A percentile compares a stretch with the other conserved stretches of the same genome.
Evolutionary conservation across 768 basidiomycete species (phyloP).

Genomic region (Phylloporus sp.): DNA sequence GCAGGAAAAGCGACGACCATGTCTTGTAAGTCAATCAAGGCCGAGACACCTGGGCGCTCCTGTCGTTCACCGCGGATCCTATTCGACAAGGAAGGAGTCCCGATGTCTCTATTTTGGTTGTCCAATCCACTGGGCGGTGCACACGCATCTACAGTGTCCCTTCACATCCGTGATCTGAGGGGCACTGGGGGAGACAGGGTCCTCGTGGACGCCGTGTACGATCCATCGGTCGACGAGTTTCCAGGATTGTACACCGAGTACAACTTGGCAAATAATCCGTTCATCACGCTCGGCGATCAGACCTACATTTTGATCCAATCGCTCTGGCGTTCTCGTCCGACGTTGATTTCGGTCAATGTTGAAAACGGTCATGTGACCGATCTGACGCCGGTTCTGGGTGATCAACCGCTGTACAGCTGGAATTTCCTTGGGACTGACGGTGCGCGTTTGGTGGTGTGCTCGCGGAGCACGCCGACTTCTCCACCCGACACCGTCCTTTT

Average conservation of each 20-base stretch:
- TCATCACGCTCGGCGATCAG: constrained; percentile 27
- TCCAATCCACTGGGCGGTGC: constrained; percentile 52
- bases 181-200: constrained; percentile 9
- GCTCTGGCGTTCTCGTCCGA: constrained; percentile 49
- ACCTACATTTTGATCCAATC: constrained; percentile 38
- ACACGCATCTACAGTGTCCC: constrained; percentile 50
- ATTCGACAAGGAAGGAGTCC: constrained; percentile 16
- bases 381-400: constrained; percentile 10
- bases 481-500: constrained; percentile 51
- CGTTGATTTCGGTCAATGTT: constrained; percentile 44
- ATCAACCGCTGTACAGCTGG: constrained; percentile 43
- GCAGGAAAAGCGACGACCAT: constrained; percentile 7
- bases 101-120: constrained; percentile 44
- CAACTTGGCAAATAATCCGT: constrained; percentile 41
- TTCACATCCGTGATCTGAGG: constrained; percentile 42
- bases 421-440: constrained; percentile 48
- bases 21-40: constrained; percentile 18
- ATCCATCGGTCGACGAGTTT: constrained; percentile 39
- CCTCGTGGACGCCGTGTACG: constrained; percentile 41
- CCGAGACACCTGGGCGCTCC: constrained; percentile 42
- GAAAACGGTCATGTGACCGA: constrained; percentile 38
- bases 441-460: constrained; percentile 38
- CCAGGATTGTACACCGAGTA: constrained; percentile 59
- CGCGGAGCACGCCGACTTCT: constrained; percentile 43
- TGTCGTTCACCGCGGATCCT: constrained; percentile 58